Evolutionary conservation across 495 filamentous ascomycete genomes (phyloP).

Genomic region (Melanomma pulvis-pyrius): DNA sequence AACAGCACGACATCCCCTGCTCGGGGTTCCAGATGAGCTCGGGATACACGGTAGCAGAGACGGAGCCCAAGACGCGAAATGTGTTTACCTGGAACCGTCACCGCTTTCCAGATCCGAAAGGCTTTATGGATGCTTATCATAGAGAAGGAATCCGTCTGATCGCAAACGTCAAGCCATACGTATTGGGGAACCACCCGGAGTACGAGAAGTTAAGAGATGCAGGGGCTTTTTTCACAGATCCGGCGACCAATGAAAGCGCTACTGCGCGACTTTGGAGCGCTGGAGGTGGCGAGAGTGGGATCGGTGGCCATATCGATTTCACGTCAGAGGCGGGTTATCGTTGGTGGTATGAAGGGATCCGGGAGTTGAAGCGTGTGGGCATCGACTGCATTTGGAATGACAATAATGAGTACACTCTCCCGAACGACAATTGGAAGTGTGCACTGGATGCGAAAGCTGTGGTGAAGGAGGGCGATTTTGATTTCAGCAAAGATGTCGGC

Average conservation of each 20-base stretch:
- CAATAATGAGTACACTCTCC: slow-evolving; percentile 73
- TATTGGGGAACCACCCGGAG: slow-evolving; percentile 64
- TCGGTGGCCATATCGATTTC: slow-evolving; percentile 72
- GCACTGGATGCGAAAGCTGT: slow-evolving; percentile 50
- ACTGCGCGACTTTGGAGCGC: slow-evolving; percentile 68
- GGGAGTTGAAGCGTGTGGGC: slow-evolving; percentile 60
- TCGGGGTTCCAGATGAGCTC: slow-evolving; percentile 73
- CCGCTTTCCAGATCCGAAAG: slow-evolving; percentile 67
- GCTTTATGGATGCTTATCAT: slow-evolving; percentile 63
- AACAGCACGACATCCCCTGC: slow-evolving; percentile 67
- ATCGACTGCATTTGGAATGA: slow-evolving; percentile 78
- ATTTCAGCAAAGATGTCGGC: slow-evolving; percentile 50
- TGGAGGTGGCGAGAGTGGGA: slow-evolving; percentile 66
- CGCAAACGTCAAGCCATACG: slow-evolving; percentile 73
- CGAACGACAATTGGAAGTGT: slow-evolving; percentile 64
- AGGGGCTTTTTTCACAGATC: slow-evolving; percentile 64
- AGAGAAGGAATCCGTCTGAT: slow-evolving; percentile 63
- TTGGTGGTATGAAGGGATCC: slow-evolving; percentile 69
- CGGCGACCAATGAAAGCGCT: slow-evolving; percentile 55
- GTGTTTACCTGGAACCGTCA: slow-evolving; percentile 72
- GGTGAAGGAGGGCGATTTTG: not conserved
- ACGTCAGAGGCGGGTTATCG: slow-evolving; percentile 64
- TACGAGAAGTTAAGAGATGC: slow-evolving; percentile 58
- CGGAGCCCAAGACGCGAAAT: slow-evolving; percentile 65
- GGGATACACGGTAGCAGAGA: slow-evolving; percentile 69